phyloP scores from a whole-genome alignment of 371 early-diverging fungal genomes.

The Nematocida minor region DNA sequence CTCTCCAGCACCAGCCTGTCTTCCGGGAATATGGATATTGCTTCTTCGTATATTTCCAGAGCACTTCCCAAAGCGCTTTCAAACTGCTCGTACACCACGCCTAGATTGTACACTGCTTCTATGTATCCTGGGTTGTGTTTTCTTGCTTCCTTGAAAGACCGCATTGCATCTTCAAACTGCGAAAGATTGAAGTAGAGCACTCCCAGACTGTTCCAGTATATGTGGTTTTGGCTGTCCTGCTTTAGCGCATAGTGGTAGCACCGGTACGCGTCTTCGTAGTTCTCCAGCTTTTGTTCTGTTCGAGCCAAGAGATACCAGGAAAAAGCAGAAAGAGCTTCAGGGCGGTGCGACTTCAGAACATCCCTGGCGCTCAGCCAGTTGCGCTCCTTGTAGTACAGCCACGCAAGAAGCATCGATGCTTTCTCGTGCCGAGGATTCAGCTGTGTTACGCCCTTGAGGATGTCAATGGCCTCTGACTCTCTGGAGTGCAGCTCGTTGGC shows the following conservation, averaged over 20 bases:
- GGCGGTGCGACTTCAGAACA: neutral
- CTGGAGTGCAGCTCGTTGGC: conserved; percentile 10
- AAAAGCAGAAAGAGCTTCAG: conserved; percentile 14
- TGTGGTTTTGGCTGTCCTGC: conserved; percentile 23
- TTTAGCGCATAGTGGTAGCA: conserved; percentile 20
- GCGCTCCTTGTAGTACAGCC: conserved; percentile 17
- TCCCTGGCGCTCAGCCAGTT: neutral
- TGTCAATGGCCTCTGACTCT: neutral
- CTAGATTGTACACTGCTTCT: conserved; percentile 29
- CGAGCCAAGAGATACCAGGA: conserved; percentile 25
- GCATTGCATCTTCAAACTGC: conserved; percentile 38
- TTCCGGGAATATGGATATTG: neutral
- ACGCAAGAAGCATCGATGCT: conserved; percentile 14
- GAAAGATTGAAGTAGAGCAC: conserved; percentile 18
- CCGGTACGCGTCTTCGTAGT: conserved; percentile 13
- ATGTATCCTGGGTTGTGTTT: neutral
- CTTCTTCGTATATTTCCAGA: conserved; percentile 27
- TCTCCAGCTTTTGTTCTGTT: conserved; percentile 18
- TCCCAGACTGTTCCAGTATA: conserved; percentile 28
- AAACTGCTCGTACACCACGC: conserved; percentile 32
- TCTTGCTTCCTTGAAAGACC: conserved; percentile 11
- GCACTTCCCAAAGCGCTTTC: conserved; percentile 18
- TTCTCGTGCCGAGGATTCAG: conserved; percentile 3
- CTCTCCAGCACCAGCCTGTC: conserved; percentile 24
- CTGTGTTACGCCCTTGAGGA: conserved; percentile 8